Evolutionary conservation across 1,284 basidiomycete species (phyloP), one percentile per base, ranked within the genome.

Genomic region (Fomitopsis schrenkii): DNA sequence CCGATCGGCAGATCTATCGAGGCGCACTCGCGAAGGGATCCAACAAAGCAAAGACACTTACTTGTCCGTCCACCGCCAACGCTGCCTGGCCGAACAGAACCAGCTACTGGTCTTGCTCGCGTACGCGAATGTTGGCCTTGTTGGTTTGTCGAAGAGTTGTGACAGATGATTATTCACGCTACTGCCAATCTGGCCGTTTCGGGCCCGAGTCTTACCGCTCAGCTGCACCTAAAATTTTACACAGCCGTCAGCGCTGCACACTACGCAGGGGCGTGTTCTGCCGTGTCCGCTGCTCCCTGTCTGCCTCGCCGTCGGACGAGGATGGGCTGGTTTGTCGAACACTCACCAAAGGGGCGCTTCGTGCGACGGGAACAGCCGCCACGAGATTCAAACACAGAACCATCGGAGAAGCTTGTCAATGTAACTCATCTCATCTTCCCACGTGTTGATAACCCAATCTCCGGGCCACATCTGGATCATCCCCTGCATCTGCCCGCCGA

Each of bases 361-460:
- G 30, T 53, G 33, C n/a, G 52, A 5, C 48, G 35, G 35, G 52
- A 54, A 54, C 35, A 54, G 52, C 35, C 52, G 52, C 52, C 52
- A 54, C 50, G 19, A n/a, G 58, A 62, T 63, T 61, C 62, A 60
- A 55, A 63, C 63, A 64, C 61, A 62, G 64, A 59, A 63, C 48
- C 66, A 68, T 63, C 68, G 65, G 64, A 67, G 68, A 67, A 66
- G 63, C 65, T 58, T 54, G 58, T 60, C 63, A 60, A 59, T 59
- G 35, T 55, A 54, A 40, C 53, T 33, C 59, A 60, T 54, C 19
- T 61, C 38, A 41, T 52, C 55, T 50, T 28, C 30, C 41, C 67
- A 68, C 63, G 66, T 67, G 5, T 8, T 8, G 64, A 66, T 64
- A 54, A 54, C 52, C 52, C 52, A 54, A 54, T 54, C 52, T 54